Evolutionary conservation across 306 rosid genomes (phyloP).

Genomic region (Cicer chorassanicum): DNA sequence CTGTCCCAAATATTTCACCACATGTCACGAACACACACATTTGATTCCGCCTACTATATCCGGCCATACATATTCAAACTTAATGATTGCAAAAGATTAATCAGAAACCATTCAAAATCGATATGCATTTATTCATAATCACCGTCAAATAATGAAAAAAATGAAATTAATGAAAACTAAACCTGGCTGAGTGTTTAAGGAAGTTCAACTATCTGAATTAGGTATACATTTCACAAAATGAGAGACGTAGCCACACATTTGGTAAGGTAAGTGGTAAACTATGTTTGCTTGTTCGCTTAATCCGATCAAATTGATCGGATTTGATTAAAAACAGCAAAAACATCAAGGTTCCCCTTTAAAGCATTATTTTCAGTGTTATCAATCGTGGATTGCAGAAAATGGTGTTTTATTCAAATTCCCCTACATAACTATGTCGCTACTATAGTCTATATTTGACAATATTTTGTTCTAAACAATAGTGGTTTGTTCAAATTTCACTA

Average conservation of each 20-base stretch:
- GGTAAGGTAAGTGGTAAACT: background rate
- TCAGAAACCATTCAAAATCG: constrained; percentile 14
- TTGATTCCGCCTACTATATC: constrained; percentile 4
- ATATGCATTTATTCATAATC: background rate
- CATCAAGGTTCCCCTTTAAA: background rate
- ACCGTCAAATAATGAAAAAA: background rate
- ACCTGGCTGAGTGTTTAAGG: constrained; percentile 11
- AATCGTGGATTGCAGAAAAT: too few species aligned
- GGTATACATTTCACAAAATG: constrained; percentile 5
- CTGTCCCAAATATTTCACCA: constrained; percentile 7
- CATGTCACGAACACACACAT: background rate
- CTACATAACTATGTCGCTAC: too few species aligned
- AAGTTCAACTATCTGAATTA: constrained; percentile 29
- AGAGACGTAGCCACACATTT: background rate
- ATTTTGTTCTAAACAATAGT: too few species aligned
- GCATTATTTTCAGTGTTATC: background rate
- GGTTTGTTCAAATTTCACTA: too few species aligned
- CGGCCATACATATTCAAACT: background rate
- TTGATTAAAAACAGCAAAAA: constrained; percentile 5
- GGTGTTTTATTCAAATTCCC: too few species aligned
- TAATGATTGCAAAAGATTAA: background rate
- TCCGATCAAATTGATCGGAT: background rate
- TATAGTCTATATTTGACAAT: too few species aligned
- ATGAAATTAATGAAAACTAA: constrained; percentile 33
- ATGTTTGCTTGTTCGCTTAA: background rate